These are phyloP conservation scores for Pseudogymnoascus sp. DNA, from an alignment of 2,329 filamentous ascomycete genomes.

Conservation along the genomic window DNA sequence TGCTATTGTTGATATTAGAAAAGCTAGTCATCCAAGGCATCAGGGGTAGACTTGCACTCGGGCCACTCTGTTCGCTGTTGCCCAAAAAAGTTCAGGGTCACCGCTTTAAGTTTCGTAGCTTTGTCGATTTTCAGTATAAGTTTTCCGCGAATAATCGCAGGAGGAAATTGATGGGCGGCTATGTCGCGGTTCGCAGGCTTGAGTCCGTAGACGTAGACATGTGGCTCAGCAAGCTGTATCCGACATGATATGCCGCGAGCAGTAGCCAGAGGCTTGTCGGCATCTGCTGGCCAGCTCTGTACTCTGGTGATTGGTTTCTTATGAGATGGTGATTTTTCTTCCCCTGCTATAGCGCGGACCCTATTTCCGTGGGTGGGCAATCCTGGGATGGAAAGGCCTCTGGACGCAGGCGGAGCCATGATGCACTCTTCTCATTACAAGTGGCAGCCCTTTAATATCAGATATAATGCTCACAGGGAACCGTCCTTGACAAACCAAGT, in stretches of 20 bases:
- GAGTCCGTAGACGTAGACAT: conserved; percentile 70
- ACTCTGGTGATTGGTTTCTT: conserved; percentile 27
- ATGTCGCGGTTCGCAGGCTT: conserved; percentile 54
- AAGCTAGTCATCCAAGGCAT: neutral
- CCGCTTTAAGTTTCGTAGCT: conserved; percentile 83
- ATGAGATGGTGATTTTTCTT: conserved; percentile 29
- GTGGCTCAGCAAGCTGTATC: conserved; percentile 70
- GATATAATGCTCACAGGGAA: neutral
- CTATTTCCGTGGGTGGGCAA: neutral
- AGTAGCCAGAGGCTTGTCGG: conserved; percentile 60
- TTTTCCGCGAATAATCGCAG: conserved; percentile 77
- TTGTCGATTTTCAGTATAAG: conserved; percentile 78
- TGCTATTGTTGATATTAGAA: conserved; percentile 35
- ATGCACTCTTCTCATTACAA: neutral
- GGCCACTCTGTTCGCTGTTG: conserved; percentile 91
- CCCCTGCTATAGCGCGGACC: conserved; percentile 13
- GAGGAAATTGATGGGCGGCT: conserved; percentile 30
- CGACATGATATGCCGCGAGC: conserved; percentile 68
- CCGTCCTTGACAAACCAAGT: neutral
- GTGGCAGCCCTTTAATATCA: neutral
- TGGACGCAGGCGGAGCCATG: neutral
- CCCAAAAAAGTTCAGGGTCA: conserved; percentile 79
- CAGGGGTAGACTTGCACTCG: conserved; percentile 55
- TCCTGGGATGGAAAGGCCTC: neutral
- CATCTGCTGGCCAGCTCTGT: conserved; percentile 40